Evolutionary conservation across 495 filamentous ascomycete genomes (phyloP), one percentile per base, ranked within the genome.

Genomic region (Cercophora sp.): DNA sequence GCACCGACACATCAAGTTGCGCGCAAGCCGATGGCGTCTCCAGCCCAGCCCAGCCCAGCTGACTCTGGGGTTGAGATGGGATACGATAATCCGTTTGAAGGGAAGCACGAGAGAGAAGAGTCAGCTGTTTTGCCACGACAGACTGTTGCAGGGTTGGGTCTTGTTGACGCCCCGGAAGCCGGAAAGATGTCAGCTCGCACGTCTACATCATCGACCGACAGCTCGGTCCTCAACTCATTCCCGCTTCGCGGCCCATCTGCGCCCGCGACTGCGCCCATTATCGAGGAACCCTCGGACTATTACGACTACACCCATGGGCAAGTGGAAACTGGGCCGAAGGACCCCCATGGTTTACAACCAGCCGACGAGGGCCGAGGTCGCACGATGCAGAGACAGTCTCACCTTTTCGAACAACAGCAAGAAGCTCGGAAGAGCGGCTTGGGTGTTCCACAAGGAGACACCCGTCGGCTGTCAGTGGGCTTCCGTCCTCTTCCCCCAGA

Each of bases 401-500:
- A 67, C 27, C 57, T 76, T 51, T 64, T 68, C 44, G 62, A 59
- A 10, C 57, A 60, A 4, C 62, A 62, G 40, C 47, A 49, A 29
- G n/a, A n/a, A n/a, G 55, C 69, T 24, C 44, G 25, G 9, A 57
- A 64, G n/a, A 61, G 65, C 37, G 73, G 72, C 19, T 61, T 85
- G 34, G 75, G 72, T n/a, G 75, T 79, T 16, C 78, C 80, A 23
- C 79, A 73, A 23, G 75, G 83, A 34, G 84, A 93, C 59, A 79
- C 80, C 44, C 81, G 80, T 37, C 83, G 91, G 52, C 70, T 94
- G 53, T 96, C 91, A 9, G 86, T 96, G 63, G 90, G 91, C 22
- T 80, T 95, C 61, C 85, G 94, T n/a, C 93, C 93, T 37, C 79
- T 98, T 27, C 93, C 93, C 3, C 89, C 90, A 45, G 87, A 91